Evolutionary conservation across 768 basidiomycete genomes (phyloP).

Genomic region (Leccinum pellstonianum): DNA sequence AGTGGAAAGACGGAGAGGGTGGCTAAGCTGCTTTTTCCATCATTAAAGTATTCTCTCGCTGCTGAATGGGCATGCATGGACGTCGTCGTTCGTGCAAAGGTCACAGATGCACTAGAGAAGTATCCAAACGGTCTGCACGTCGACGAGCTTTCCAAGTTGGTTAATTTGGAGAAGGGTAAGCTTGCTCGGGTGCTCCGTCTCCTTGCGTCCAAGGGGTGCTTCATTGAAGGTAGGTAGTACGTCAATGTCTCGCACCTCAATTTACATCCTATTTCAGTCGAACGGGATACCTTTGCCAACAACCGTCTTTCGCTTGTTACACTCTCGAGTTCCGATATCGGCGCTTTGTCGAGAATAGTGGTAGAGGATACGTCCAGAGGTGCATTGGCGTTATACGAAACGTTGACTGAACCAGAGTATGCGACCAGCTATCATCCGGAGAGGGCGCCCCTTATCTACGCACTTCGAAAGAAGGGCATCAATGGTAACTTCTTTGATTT

Average conservation of each 20-base stretch:
- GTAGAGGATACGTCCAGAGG: constrained; percentile 14
- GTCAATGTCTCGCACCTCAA: background rate
- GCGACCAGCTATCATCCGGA: constrained; percentile 23
- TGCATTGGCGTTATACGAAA: constrained; percentile 22
- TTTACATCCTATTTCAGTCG: constrained; percentile 15
- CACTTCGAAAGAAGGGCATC: constrained; percentile 15
- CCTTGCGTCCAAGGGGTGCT: constrained; percentile 32
- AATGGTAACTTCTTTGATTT: constrained; percentile 22
- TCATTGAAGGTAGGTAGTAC: constrained; percentile 27
- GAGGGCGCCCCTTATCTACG: constrained; percentile 22
- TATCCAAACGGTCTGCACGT: background rate
- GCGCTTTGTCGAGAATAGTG: constrained; percentile 16
- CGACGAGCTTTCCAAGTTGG: background rate
- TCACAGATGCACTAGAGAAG: background rate
- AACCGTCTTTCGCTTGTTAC: constrained; percentile 33
- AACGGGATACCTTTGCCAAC: constrained; percentile 11
- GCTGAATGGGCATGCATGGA: constrained; percentile 30
- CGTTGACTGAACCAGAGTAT: constrained; percentile 26
- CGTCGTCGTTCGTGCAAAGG: constrained; percentile 13
- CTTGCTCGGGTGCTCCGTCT: constrained; percentile 28
- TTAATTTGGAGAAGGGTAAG: background rate
- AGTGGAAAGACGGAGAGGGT: background rate
- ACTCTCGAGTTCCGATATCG: constrained; percentile 12
- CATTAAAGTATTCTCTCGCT: constrained; percentile 14
- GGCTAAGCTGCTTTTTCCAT: background rate